Conservation (phyloP, 108 stramenopile genomes). For the Skeletonema grethae region DNA sequence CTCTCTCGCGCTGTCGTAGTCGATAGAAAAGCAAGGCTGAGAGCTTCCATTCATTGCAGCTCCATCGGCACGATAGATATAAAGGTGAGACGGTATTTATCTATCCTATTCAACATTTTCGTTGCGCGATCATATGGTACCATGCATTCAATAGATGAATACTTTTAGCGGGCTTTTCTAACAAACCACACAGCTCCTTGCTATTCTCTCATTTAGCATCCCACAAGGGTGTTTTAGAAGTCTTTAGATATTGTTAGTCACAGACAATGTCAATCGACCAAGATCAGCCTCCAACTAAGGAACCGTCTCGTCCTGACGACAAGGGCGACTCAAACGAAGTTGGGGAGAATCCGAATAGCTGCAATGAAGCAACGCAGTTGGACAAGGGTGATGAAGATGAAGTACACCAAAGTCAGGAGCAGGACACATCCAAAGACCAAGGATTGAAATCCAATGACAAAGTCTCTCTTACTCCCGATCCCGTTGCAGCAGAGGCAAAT, state of each 20-base stretch:
- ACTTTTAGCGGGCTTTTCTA: background rate
- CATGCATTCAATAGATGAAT: background rate
- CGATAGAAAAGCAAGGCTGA: background rate
- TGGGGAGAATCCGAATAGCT: background rate
- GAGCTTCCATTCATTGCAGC: background rate
- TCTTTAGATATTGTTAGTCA: background rate
- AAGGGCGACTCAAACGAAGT: background rate
- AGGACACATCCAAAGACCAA: background rate
- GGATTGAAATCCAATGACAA: background rate
- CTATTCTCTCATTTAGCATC: background rate
- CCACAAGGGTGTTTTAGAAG: background rate
- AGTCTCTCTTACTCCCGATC: background rate
- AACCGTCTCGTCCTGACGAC: background rate
- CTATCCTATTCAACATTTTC: background rate
- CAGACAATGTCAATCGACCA: conserved; percentile 5
- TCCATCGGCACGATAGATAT: background rate
- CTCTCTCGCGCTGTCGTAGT: no score
- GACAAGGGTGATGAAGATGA: background rate
- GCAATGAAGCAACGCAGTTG: background rate
- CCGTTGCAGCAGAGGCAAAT: background rate
- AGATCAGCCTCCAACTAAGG: background rate
- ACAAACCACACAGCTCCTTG: background rate
- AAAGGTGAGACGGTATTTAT: background rate
- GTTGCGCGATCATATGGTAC: background rate
- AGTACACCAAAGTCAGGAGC: background rate